Conservation (phyloP, 2,329 filamentous ascomycete genomes). For the Aspergillus novofumigatus region DNA sequence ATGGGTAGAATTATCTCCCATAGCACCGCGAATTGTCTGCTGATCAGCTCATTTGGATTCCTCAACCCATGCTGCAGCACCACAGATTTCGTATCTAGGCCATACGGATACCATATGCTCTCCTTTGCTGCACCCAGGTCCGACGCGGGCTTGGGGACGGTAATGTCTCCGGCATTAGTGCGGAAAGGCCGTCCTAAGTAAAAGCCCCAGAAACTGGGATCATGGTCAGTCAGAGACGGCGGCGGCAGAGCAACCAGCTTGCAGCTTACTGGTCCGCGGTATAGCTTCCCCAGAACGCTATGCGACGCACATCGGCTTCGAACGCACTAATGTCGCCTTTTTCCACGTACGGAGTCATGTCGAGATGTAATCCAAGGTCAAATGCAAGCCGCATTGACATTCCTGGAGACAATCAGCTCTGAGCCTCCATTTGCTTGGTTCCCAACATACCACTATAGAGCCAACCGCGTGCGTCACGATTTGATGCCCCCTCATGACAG, state of each 20-base stretch:
- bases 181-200: conserved; percentile 42
- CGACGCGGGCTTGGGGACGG: conserved; percentile 36
- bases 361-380: conserved; percentile 42
- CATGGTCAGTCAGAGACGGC: neutral
- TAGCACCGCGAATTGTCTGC: conserved; percentile 36
- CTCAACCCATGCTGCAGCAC: conserved; percentile 18
- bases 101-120: conserved; percentile 31
- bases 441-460: conserved; percentile 40
- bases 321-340: conserved; percentile 35
- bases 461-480: conserved; percentile 45
- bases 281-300: conserved; percentile 44
- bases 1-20: conserved; percentile 44
- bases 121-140: conserved; percentile 21
- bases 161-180: conserved; percentile 39
- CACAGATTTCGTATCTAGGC: conserved; percentile 17
- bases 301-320: conserved; percentile 39
- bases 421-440: neutral
- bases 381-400: conserved; percentile 46
- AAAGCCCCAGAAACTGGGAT: conserved; percentile 39
- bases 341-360: conserved; percentile 38
- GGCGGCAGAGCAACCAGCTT: neutral
- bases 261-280: conserved; percentile 36
- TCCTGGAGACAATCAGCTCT: conserved; percentile 18
- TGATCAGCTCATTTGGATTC: conserved; percentile 33
- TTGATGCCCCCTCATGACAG: conserved; percentile 42